These are phyloP conservation scores for Candida hungchunana DNA, from an alignment of 805 yeast species.

Conservation along the genomic window DNA sequence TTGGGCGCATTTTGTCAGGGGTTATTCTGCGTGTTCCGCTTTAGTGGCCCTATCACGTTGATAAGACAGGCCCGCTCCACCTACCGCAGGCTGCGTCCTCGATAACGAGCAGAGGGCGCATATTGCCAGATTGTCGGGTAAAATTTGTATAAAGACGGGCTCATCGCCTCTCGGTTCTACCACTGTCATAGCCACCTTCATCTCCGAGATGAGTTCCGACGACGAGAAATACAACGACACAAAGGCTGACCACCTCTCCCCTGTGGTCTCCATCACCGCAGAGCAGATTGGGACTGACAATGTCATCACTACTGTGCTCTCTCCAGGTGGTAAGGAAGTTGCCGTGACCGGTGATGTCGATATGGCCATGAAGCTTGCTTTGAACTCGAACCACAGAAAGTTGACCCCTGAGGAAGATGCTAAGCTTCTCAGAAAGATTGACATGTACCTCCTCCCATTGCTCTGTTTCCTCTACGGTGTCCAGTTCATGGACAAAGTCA, in stretches of 20 bases:
- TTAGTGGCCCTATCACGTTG: too few species aligned
- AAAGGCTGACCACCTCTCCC: constrained; percentile 4
- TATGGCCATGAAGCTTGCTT: constrained; percentile 11
- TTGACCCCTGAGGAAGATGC: constrained; percentile 8
- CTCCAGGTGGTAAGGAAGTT: constrained; percentile 5
- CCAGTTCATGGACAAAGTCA: constrained; percentile 12
- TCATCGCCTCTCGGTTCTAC: too few species aligned
- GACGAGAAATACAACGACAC: constrained; percentile 5
- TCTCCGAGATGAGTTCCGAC: constrained; percentile 8
- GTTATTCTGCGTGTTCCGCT: too few species aligned
- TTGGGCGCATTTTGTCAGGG: too few species aligned
- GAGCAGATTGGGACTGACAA: constrained; percentile 9
- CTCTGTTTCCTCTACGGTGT: constrained; percentile 6
- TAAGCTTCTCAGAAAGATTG: constrained; percentile 8
- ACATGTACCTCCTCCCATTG: constrained; percentile 7
- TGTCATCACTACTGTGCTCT: constrained; percentile 9
- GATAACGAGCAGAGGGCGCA: too few species aligned
- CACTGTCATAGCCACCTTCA: too few species aligned
- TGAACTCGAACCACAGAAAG: constrained; percentile 1
- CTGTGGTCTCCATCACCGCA: constrained; percentile 7
- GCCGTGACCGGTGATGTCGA: constrained; percentile 11
- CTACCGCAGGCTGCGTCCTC: too few species aligned
- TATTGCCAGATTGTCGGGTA: too few species aligned
- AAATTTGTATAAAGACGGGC: too few species aligned
- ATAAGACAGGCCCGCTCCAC: too few species aligned